phyloP scores from a whole-genome alignment of 2,329 filamentous ascomycete species.

The Aspergillus hortae region DNA sequence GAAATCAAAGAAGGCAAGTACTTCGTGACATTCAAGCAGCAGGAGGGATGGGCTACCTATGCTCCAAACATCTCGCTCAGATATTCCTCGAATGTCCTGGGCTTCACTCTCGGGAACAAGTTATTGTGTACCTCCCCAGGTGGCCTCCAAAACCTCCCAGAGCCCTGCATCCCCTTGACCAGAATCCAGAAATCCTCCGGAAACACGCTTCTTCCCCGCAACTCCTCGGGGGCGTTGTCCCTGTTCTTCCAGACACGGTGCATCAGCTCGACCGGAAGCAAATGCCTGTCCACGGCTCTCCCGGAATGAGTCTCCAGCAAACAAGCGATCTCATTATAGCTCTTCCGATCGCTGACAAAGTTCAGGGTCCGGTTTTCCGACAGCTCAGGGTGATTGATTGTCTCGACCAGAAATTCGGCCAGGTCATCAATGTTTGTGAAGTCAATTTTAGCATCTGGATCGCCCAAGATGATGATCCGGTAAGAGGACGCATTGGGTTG shows the following conservation, averaged over 20 bases:
- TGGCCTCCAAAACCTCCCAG: constrained; percentile 18
- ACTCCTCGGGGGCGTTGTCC: constrained; percentile 10
- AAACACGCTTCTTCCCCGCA: constrained; percentile 14
- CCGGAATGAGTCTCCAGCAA: constrained; percentile 18
- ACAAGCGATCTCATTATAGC: constrained; percentile 17
- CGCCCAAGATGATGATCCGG: constrained; percentile 22
- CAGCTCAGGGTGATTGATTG: constrained; percentile 18
- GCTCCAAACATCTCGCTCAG: neutral
- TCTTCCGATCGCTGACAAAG: constrained; percentile 22
- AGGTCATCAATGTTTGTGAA: constrained; percentile 25
- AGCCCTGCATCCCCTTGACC: constrained; percentile 20
- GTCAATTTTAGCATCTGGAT: constrained; percentile 20
- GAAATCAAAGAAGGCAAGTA: too few relatives aligned
- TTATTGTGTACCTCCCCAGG: constrained; percentile 18
- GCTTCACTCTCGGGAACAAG: constrained; percentile 5
- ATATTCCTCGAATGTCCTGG: neutral
- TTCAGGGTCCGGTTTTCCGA: constrained; percentile 21
- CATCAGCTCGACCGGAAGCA: constrained; percentile 13
- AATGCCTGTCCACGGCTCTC: constrained; percentile 10
- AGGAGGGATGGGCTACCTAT: too few relatives aligned
- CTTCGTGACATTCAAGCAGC: too few relatives aligned
- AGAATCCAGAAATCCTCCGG: constrained; percentile 24
- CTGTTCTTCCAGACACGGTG: constrained; percentile 14
- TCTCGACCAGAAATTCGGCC: constrained; percentile 22
- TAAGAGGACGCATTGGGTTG: constrained; percentile 8